Evolutionary conservation across 139 green algal genomes (phyloP).

Genomic region (Picochlorum sp.): DNA sequence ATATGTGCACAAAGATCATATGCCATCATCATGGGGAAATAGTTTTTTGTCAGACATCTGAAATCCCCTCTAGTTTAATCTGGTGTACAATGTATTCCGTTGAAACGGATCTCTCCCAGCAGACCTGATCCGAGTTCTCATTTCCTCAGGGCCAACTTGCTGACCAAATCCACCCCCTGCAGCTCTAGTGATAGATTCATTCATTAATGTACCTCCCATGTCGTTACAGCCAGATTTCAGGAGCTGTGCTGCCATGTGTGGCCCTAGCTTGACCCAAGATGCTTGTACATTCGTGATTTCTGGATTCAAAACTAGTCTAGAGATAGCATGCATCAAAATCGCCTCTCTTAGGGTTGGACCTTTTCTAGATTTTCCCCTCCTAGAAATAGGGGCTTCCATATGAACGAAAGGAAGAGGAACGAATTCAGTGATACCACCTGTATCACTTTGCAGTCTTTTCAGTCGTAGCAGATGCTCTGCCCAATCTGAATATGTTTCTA

Average conservation of each 20-base stretch:
- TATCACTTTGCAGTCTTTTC: constrained; percentile 35
- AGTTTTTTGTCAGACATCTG: not conserved
- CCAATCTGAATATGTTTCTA: constrained; percentile 49
- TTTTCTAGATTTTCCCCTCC: constrained; percentile 32
- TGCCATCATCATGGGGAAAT: not conserved
- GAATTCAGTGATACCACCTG: constrained; percentile 69
- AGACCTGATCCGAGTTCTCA: constrained; percentile 58
- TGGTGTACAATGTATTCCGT: constrained; percentile 67
- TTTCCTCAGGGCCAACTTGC: constrained; percentile 49
- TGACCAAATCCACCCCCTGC: constrained; percentile 69
- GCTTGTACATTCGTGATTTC: constrained; percentile 62
- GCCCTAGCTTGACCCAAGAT: constrained; percentile 86
- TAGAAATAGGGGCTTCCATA: constrained; percentile 78
- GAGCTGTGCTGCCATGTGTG: constrained; percentile 42
- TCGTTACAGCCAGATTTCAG: constrained; percentile 76
- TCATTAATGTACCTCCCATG: constrained; percentile 86
- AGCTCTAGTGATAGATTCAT: constrained; percentile 80
- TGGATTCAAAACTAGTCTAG: constrained; percentile 49
- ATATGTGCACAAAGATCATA: too few relatives aligned
- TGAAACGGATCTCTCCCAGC: constrained; percentile 42
- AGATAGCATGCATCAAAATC: constrained; percentile 69
- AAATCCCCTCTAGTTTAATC: not conserved
- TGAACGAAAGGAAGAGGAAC: constrained; percentile 91
- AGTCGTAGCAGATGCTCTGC: constrained; percentile 59
- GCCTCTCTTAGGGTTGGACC: constrained; percentile 74